Base-by-base conservation (phyloP, 108 stramenopile genomes). In the Schizochytrium sp. region DNA sequence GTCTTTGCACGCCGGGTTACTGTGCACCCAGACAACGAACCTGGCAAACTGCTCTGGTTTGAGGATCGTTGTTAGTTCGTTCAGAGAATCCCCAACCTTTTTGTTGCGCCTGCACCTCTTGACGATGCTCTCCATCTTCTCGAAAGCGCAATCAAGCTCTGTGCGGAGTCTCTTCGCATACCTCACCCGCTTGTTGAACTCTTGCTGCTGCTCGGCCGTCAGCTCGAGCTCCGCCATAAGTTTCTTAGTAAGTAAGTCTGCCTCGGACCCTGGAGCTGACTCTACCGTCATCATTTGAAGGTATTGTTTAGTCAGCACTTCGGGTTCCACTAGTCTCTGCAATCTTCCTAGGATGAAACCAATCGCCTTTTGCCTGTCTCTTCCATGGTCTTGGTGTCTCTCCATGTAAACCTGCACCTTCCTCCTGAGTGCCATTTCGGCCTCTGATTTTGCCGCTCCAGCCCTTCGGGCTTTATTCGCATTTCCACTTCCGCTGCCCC, bases 331-430 rank as follows among this genome's bases (percentile, higher is more conserved):
- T n/a, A 83, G 76, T 53, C 76, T 17, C 76, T 83, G 76, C 5
- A 83, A 53, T 1, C 76, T 17, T 56, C 50, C 76, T 38, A 83
- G 76, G 47, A 83, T 83, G 76, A 83, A 83, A 38, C 50, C 47
- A 40, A 83, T 83, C 15, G 76, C 76, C 76, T 83, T 83, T 83
- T 83, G 76, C 53, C 76, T 47, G 76, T 83, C 76, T 40, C 76
- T 47, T 10, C 76, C 76, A 40, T 83, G 76, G 76, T 83, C 76
- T 40, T 83, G 76, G 47, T 83, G 76, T 53, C 76, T 17, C 47
- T 83, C 76, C 76, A 83, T 83, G 76, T 83, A 83, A 47, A 83
- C 50, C 47, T 83, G 76, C 47, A 83, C 53, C 76, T 83, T 83
- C n/a, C 76, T 17, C 0, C 76, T 47, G 50, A 83, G 76, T 8